These are phyloP conservation scores for Imleria badia DNA, from an alignment of 768 basidiomycete species.

Conservation along the genomic window DNA sequence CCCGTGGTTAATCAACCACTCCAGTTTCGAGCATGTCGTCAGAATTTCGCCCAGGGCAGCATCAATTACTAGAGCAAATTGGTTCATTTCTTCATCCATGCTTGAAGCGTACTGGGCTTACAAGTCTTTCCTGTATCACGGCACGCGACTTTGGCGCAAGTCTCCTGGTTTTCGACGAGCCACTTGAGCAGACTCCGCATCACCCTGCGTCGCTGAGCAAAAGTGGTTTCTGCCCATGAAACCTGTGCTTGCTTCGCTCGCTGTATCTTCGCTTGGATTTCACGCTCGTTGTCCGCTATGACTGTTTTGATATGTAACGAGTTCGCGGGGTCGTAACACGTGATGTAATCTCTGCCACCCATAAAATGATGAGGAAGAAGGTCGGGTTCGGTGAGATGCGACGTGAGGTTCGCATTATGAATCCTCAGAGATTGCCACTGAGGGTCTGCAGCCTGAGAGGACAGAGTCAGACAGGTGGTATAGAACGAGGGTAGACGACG, in stretches of 20 bases:
- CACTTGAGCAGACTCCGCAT: conserved; percentile 87
- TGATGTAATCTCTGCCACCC: conserved; percentile 67
- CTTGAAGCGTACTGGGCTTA: conserved; percentile 38
- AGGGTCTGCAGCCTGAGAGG: conserved; percentile 53
- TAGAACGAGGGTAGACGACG: conserved; percentile 16
- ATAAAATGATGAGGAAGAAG: conserved; percentile 51
- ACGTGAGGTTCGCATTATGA: conserved; percentile 56
- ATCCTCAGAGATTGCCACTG: conserved; percentile 57
- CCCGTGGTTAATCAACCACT: conserved; percentile 87
- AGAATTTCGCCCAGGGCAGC: conserved; percentile 93
- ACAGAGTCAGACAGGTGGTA: conserved; percentile 15
- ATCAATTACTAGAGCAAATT: conserved; percentile 67
- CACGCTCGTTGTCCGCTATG: conserved; percentile 68
- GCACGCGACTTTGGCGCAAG: conserved; percentile 83
- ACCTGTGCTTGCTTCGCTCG: conserved; percentile 65
- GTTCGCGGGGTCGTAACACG: conserved; percentile 90
- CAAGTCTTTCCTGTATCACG: conserved; percentile 95
- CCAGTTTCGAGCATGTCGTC: conserved; percentile 92
- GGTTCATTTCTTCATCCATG: neutral
- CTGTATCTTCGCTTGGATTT: conserved; percentile 73
- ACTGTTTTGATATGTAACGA: conserved; percentile 77
- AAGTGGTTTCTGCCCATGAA: conserved; percentile 73
- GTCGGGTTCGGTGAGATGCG: conserved; percentile 57
- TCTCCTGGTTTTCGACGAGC: conserved; percentile 89
- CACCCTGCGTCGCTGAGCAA: conserved; percentile 77